Conservation (phyloP, 2,329 filamentous ascomycete species). For the Beauveria sp. region DNA sequence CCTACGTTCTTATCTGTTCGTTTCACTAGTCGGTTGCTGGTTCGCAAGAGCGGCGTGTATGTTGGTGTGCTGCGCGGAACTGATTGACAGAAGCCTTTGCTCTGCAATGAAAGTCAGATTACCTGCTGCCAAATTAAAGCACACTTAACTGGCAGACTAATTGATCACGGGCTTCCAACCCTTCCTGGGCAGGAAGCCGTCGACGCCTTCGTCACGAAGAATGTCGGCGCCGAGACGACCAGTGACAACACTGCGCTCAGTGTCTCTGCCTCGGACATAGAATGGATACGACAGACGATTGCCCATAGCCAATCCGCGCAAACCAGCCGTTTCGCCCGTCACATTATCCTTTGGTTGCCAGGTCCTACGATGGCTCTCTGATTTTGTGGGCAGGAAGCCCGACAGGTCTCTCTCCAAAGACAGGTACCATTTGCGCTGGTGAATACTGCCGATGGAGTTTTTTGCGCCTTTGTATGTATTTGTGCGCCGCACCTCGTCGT, state of each 20-base stretch:
- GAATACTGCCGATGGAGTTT: slow-evolving; percentile 59
- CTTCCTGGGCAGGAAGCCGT: slow-evolving; percentile 47
- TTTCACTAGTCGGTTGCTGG: too few relatives aligned
- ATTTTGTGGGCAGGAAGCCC: slow-evolving; percentile 42
- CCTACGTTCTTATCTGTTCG: too few relatives aligned
- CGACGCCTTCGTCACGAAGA: slow-evolving; percentile 52
- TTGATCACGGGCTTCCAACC: slow-evolving; percentile 48
- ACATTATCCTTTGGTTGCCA: slow-evolving; percentile 9
- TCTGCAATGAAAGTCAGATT: too few relatives aligned
- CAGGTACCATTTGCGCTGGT: slow-evolving; percentile 61
- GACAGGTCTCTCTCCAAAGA: slow-evolving; percentile 52
- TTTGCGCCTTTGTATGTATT: slow-evolving; percentile 61
- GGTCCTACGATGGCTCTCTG: slow-evolving; percentile 16
- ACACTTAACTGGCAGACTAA: slow-evolving; percentile 14
- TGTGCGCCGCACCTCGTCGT: slow-evolving; percentile 46
- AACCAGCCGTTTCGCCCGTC: not conserved
- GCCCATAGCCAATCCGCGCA: not conserved
- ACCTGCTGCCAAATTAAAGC: too few relatives aligned
- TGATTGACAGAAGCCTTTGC: too few relatives aligned
- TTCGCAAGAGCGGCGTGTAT: too few relatives aligned
- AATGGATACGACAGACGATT: slow-evolving; percentile 46
- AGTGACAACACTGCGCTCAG: slow-evolving; percentile 60
- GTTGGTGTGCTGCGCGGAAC: too few relatives aligned
- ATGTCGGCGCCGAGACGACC: slow-evolving; percentile 52
- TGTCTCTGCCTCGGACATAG: slow-evolving; percentile 50